phyloP scores from a whole-genome alignment of 345 rosid genomes.

The Citrus glauca region DNA sequence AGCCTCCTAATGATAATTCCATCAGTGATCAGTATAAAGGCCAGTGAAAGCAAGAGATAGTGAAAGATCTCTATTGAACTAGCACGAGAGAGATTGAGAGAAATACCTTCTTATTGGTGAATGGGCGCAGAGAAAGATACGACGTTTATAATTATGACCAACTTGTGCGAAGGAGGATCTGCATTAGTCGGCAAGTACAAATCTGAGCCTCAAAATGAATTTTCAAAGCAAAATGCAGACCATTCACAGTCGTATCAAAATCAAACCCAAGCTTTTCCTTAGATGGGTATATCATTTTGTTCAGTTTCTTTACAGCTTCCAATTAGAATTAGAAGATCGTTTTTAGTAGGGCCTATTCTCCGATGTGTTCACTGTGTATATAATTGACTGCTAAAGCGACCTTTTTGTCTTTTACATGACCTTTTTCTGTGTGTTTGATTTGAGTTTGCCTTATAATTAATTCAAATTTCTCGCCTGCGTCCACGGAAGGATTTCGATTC shows the following conservation, averaged over 20 bases:
- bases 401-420: not conserved
- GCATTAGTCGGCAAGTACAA: not conserved
- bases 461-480: too few relatives aligned
- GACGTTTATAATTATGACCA: not conserved
- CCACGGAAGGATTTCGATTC: too few relatives aligned
- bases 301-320: not conserved
- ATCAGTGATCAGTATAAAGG: not conserved
- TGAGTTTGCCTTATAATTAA: too few relatives aligned
- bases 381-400: not conserved
- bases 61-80: not conserved
- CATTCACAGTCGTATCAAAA: not conserved
- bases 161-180: constrained; percentile 4
- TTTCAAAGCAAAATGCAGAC: not conserved
- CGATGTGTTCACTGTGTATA: not conserved
- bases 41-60: not conserved
- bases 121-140: not conserved
- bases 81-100: not conserved
- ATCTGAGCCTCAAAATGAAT: constrained; percentile 8
- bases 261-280: not conserved
- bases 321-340: not conserved
- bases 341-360: not conserved
- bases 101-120: not conserved
- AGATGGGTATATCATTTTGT: not conserved
- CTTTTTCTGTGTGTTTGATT: too few relatives aligned
- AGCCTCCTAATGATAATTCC: not conserved